A percentile compares a stretch with the other conserved stretches of the same genome.
Conservation (phyloP, 2,329 filamentous ascomycete species). For the Cercospora canescens region DNA sequence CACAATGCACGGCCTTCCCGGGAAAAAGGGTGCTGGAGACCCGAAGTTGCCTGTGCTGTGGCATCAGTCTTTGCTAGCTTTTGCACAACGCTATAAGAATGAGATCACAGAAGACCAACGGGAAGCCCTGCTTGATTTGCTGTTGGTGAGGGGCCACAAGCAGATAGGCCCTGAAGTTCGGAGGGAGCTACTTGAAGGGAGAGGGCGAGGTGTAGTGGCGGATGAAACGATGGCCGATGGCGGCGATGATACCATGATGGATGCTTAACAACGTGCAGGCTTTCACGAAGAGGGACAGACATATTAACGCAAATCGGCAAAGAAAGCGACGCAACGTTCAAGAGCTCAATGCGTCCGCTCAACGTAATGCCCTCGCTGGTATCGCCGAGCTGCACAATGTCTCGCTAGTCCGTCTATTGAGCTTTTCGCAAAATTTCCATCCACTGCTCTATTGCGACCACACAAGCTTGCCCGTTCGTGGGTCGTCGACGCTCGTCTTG, state of each 20-base stretch:
- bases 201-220: constrained; percentile 75
- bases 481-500: constrained; percentile 23
- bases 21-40: constrained; percentile 47
- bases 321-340: not conserved
- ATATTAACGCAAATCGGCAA: not conserved
- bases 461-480: not conserved
- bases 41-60: constrained; percentile 79
- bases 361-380: not conserved
- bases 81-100: constrained; percentile 91
- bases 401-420: not conserved
- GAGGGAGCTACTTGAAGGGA: constrained; percentile 81
- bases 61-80: constrained; percentile 91
- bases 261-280: constrained; percentile 22
- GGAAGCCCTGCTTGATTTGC: constrained; percentile 83
- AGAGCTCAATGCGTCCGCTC: not conserved
- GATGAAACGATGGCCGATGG: constrained; percentile 61
- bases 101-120: constrained; percentile 95
- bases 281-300: not conserved
- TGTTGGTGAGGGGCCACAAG: constrained; percentile 81
- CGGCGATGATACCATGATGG: constrained; percentile 88
- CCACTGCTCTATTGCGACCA: not conserved
- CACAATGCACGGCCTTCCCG: constrained; percentile 29
- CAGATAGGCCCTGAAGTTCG: constrained; percentile 89
- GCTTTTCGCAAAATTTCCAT: not conserved
- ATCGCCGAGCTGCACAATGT: not conserved